Conservation (phyloP, 345 rosid genomes). For the Schrenkiella parvula region DNA sequence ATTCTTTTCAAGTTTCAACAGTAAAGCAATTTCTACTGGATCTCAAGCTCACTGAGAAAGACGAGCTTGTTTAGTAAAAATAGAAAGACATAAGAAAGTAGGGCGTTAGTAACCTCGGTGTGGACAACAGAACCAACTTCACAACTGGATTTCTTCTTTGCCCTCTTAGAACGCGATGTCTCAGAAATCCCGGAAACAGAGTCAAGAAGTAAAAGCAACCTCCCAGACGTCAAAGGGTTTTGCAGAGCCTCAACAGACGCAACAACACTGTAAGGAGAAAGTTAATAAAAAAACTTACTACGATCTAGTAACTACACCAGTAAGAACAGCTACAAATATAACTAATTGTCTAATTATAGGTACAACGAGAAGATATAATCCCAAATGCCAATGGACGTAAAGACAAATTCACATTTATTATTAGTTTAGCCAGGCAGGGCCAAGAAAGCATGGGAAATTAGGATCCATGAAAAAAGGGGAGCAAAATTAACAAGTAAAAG, state of each 20-base stretch:
- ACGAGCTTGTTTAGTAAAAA: background rate
- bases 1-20: constrained; percentile 1
- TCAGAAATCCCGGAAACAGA: constrained; percentile 50
- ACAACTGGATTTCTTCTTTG: constrained; percentile 69
- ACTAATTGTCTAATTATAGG: background rate
- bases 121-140: constrained; percentile 75
- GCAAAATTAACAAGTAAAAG: constrained; percentile 12
- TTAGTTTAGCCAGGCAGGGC: background rate
- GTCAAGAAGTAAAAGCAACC: constrained; percentile 83
- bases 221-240: constrained; percentile 55
- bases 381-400: background rate
- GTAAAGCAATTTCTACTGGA: constrained; percentile 1
- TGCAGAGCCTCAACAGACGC: constrained; percentile 75
- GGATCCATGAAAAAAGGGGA: background rate
- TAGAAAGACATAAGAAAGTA: background rate
- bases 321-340: background rate
- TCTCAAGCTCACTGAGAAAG: background rate
- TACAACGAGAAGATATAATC: background rate
- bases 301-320: background rate
- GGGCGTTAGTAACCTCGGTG: constrained; percentile 62
- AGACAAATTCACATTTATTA: background rate
- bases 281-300: background rate
- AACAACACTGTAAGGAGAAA: constrained; percentile 52
- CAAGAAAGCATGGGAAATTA: background rate
- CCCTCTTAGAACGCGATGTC: constrained; percentile 70